Conservation (phyloP, 768 basidiomycete species). For the Pholiota molesta region DNA sequence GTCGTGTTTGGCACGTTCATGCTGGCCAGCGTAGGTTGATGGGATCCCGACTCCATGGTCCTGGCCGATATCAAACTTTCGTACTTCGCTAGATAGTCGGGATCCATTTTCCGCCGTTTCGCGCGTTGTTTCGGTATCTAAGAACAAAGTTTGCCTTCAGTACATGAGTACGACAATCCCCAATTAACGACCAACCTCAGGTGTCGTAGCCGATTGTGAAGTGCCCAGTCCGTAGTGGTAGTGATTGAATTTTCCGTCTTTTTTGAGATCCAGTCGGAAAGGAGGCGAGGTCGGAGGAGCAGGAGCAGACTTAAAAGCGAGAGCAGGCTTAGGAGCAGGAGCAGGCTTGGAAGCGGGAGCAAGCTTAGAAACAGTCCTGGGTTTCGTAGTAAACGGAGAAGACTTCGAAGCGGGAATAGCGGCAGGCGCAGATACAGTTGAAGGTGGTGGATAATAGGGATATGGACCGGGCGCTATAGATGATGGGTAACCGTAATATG, state of each 20-base stretch:
- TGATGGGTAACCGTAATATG: constrained; percentile 7
- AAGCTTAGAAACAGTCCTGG: neutral
- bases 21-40: neutral
- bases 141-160: neutral
- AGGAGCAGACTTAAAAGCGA: neutral
- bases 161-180: neutral
- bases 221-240: constrained; percentile 15
- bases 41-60: neutral
- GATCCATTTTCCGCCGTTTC: constrained; percentile 24
- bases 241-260: constrained; percentile 13
- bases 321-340: neutral
- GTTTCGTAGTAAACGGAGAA: neutral
- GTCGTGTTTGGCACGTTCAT: neutral
- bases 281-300: neutral
- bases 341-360: neutral
- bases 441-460: constrained; percentile 7
- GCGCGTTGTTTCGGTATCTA: neutral
- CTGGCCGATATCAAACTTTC: neutral
- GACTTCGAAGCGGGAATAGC: neutral
- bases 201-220: neutral
- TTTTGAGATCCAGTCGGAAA: neutral
- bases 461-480: constrained; percentile 2
- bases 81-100: constrained; percentile 22
- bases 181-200: neutral
- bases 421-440: neutral